Percentiles rank a stretch among this genome's conserved stretches.
phyloP scores from a whole-genome alignment of 2,329 filamentous ascomycete species.

The Aureobasidium vineae region DNA sequence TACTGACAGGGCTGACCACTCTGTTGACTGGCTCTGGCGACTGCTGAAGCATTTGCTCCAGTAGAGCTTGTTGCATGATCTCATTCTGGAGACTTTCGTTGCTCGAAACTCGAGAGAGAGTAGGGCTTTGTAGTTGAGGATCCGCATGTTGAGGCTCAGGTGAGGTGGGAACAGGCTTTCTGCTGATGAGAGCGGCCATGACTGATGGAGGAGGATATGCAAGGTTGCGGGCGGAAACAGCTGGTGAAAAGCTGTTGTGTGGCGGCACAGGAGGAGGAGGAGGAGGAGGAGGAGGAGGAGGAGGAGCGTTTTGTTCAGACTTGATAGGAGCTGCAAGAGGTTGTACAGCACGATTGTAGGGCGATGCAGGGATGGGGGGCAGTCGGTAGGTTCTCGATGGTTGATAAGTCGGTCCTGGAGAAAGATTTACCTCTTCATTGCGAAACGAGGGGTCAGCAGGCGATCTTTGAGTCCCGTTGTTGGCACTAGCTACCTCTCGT shows the following conservation, averaged over 20 bases:
- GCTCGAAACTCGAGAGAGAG: slow-evolving; percentile 36
- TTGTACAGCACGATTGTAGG: slow-evolving; percentile 39
- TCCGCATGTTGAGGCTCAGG: neutral
- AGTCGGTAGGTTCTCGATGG: slow-evolving; percentile 33
- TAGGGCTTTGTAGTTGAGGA: slow-evolving; percentile 9
- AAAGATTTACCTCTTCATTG: slow-evolving; percentile 47
- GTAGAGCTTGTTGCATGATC: slow-evolving; percentile 47
- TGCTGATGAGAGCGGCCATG: slow-evolving; percentile 4
- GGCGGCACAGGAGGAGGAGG: slow-evolving; percentile 33
- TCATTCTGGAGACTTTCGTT: slow-evolving; percentile 46
- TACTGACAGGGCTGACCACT: slow-evolving; percentile 42
- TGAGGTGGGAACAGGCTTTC: slow-evolving; percentile 19
- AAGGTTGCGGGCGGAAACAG: neutral
- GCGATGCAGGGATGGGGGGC: slow-evolving; percentile 49
- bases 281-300: slow-evolving; percentile 32
- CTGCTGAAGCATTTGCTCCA: slow-evolving; percentile 40
- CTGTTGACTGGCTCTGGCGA: slow-evolving; percentile 34
- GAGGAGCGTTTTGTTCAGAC: slow-evolving; percentile 30
- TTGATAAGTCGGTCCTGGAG: slow-evolving; percentile 31
- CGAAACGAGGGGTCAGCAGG: slow-evolving; percentile 56
- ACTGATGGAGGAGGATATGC: neutral
- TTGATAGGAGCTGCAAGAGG: slow-evolving; percentile 28
- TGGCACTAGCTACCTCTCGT: slow-evolving; percentile 43
- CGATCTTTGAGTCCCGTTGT: slow-evolving; percentile 40
- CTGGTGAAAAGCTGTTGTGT: slow-evolving; percentile 31